Percentiles rank a stretch among this genome's conserved stretches.
Conservation (phyloP, 768 basidiomycete species). For the Tricholoma flavovirens region DNA sequence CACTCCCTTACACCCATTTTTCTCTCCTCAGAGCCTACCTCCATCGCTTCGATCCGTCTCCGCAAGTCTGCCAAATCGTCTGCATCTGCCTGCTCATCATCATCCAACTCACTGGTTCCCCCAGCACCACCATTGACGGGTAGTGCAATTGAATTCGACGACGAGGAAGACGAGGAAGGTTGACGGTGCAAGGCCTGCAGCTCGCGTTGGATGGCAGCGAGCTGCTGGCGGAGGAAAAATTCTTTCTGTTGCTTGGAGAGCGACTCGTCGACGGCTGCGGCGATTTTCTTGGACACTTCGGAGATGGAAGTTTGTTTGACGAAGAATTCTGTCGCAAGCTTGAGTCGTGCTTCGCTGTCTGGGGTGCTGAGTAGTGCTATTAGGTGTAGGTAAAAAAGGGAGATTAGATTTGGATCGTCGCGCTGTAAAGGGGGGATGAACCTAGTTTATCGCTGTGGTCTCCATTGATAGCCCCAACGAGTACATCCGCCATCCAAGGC, state of each 20-base stretch:
- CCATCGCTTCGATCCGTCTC: slow-evolving; percentile 69
- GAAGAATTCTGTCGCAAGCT: slow-evolving; percentile 64
- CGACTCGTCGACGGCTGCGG: slow-evolving; percentile 73
- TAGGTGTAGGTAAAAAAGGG: background rate
- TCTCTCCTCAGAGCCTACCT: slow-evolving; percentile 69
- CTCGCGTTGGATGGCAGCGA: slow-evolving; percentile 75
- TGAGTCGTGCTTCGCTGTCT: slow-evolving; percentile 57
- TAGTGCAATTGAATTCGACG: slow-evolving; percentile 3
- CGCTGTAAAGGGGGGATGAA: slow-evolving; percentile 25
- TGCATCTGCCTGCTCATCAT: slow-evolving; percentile 75
- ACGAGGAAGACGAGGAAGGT: slow-evolving; percentile 14
- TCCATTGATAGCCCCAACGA: slow-evolving; percentile 57
- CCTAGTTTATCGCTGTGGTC: slow-evolving; percentile 72
- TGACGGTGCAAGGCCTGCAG: slow-evolving; percentile 48
- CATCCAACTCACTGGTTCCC: slow-evolving; percentile 52
- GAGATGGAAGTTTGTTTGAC: slow-evolving; percentile 71
- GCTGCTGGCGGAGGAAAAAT: slow-evolving; percentile 78
- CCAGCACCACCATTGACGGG: slow-evolving; percentile 9
- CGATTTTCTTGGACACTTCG: slow-evolving; percentile 78
- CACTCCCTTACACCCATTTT: slow-evolving; percentile 81
- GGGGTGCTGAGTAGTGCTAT: slow-evolving; percentile 58
- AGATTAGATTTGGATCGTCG: background rate
- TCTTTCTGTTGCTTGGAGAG: slow-evolving; percentile 88
- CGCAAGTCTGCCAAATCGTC: slow-evolving; percentile 73
- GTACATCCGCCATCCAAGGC: slow-evolving; percentile 73